Conservation (phyloP, 2,329 filamentous ascomycete genomes). For the Cercospora zeina region DNA sequence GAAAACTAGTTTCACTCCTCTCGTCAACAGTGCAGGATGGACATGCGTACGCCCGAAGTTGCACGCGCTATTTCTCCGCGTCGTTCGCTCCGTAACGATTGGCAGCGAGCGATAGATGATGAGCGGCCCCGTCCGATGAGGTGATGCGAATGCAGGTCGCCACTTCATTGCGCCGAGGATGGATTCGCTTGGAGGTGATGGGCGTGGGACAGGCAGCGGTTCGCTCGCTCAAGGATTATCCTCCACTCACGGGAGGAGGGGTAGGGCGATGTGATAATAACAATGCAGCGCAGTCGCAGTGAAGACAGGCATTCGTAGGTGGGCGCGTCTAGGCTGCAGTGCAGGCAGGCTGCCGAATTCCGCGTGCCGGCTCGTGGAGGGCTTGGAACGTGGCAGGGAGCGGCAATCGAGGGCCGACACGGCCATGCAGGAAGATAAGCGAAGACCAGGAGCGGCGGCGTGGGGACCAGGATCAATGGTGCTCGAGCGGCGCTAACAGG, state of each 20-base stretch:
- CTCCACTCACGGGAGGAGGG: not conserved
- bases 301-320: not conserved
- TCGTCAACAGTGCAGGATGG: not conserved
- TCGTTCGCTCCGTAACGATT: not conserved
- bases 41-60: not conserved
- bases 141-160: slow-evolving; percentile 5
- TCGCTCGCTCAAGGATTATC: not conserved
- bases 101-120: not conserved
- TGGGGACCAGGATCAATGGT: not conserved
- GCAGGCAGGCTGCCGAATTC: slow-evolving; percentile 15
- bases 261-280: not conserved
- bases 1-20: not conserved
- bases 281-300: not conserved
- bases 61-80: not conserved
- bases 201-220: not conserved
- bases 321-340: not conserved
- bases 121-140: not conserved
- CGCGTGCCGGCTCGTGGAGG: slow-evolving; percentile 8
- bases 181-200: slow-evolving; percentile 4
- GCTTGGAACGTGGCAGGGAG: slow-evolving; percentile 2
- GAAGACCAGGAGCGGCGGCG: slow-evolving; percentile 9
- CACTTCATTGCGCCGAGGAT: not conserved
- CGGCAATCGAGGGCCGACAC: not conserved
- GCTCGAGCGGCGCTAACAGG: slow-evolving; percentile 3
- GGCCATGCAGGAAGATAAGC: slow-evolving; percentile 14